Conservation (phyloP, 139 green algal species). For the Mesotaenium endlicherianum region DNA sequence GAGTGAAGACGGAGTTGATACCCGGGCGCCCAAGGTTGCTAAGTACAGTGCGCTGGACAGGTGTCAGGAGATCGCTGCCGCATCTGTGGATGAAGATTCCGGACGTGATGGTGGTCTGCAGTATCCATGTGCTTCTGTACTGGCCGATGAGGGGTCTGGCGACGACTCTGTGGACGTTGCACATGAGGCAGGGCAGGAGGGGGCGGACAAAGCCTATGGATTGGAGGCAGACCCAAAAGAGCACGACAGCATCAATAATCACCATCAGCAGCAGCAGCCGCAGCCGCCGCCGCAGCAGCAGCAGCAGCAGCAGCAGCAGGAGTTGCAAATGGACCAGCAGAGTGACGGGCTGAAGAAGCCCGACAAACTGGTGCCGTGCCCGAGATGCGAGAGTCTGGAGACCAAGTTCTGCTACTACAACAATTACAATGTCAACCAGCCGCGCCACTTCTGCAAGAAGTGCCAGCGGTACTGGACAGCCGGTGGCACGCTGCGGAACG, state of each 20-base stretch:
- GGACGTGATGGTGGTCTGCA: background rate
- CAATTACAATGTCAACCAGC: slow-evolving; percentile 96
- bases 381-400: slow-evolving; percentile 73
- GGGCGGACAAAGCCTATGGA: background rate
- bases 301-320: background rate
- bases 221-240: background rate
- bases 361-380: slow-evolving; percentile 62
- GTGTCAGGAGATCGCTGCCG: background rate
- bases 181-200: background rate
- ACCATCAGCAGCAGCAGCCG: background rate
- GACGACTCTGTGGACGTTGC: background rate
- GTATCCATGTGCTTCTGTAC: background rate
- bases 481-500: slow-evolving; percentile 84
- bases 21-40: background rate
- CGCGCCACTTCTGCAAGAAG: slow-evolving; percentile 83
- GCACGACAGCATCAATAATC: background rate
- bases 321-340: slow-evolving; percentile 34
- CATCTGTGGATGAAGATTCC: background rate
- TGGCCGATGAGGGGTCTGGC: background rate
- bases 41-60: background rate
- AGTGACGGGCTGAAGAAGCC: slow-evolving; percentile 42
- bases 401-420: slow-evolving; percentile 99
- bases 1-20: slow-evolving; percentile 2
- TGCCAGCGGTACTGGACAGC: slow-evolving; percentile 85
- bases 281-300: background rate